Percentiles rank a stretch among this genome's conserved stretches.
Conservation (phyloP, 805 yeast genomes). For the Suhomyces faveliae region DNA sequence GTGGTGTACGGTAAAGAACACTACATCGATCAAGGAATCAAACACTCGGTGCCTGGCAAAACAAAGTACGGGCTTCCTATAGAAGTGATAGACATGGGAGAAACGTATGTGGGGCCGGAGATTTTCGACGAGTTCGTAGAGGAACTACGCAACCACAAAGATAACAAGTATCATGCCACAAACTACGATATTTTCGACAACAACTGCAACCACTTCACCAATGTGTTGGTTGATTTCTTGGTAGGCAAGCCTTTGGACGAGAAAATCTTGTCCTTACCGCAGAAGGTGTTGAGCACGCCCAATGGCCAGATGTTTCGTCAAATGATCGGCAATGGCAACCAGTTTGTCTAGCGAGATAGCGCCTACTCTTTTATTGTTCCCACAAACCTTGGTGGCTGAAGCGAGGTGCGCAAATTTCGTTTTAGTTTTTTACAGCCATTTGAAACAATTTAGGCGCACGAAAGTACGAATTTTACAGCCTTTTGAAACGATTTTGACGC, state of each 20-base stretch:
- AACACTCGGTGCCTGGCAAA: constrained; percentile 42
- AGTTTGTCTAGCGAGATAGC: constrained; percentile 8
- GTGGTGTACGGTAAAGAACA: constrained; percentile 54
- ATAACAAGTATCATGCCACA: constrained; percentile 43
- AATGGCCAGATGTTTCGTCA: constrained; percentile 35
- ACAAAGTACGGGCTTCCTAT: constrained; percentile 61
- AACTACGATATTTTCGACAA: constrained; percentile 58
- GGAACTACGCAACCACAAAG: constrained; percentile 42
- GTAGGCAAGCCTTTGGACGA: constrained; percentile 56
- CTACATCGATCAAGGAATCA: constrained; percentile 61
- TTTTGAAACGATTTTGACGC: background rate
- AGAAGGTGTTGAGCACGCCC: constrained; percentile 43
- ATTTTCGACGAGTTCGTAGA: constrained; percentile 51
- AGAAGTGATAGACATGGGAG: constrained; percentile 53
- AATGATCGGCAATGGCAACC: constrained; percentile 27
- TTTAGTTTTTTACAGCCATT: background rate
- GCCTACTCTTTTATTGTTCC: background rate
- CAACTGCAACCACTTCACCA: constrained; percentile 68
- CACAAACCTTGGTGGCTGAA: background rate
- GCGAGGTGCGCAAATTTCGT: background rate
- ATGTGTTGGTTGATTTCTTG: constrained; percentile 55
- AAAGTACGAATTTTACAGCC: background rate
- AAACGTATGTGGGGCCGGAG: constrained; percentile 51
- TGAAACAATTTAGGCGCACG: background rate
- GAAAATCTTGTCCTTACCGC: constrained; percentile 52